Evolutionary conservation across 345 rosid genomes (phyloP), one percentile per base, ranked within the genome.

Genomic region (Dimocarpus longan): DNA sequence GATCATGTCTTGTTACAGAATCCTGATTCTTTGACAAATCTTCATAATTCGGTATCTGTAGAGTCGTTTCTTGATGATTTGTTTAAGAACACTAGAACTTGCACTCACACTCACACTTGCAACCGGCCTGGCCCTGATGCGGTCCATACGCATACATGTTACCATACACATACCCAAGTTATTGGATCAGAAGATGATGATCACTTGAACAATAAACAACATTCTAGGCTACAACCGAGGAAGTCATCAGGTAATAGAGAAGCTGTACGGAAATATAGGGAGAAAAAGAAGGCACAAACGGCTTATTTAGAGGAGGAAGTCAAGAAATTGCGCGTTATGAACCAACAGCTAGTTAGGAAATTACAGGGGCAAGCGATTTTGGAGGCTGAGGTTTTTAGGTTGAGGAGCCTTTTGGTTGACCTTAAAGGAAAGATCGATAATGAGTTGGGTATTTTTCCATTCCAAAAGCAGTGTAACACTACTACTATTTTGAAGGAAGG

Each of bases 51-150:
- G 9, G 74, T 69, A 32, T 85, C 83, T 5, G 65, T 66, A 28
- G 87, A 84, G 73, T 81, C 79, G 12, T 78, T 77, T 69, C 79
- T 88, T 7, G 92, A 86, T 24, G 87, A 87, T 52, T 57, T 83
- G 32, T 60, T 74, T 80, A 88, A 79, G 80, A 84, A 78, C 80
- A 75, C 86, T 8, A 85, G 75, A 80, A 86, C 91, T 15, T 92
- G 97, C 74, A 88, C 88, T 40, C 97, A 92, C 84, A 91, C 92
- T 22, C 98, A 93, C 81, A 88, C 95, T 42, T 92, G 98, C 81
- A 91, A 89, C 67, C 95, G 90, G 39, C 91, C 89, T 19, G 95
- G 91, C 6, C 93, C 96, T 39, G 91, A 82, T 66, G 82, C 88
- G 1, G 77, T 73, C 10, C 95, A 91, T 79, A 81, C 93, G 0